Base-by-base conservation (phyloP, 306 rosid species). In the Malus sylvestris region DNA sequence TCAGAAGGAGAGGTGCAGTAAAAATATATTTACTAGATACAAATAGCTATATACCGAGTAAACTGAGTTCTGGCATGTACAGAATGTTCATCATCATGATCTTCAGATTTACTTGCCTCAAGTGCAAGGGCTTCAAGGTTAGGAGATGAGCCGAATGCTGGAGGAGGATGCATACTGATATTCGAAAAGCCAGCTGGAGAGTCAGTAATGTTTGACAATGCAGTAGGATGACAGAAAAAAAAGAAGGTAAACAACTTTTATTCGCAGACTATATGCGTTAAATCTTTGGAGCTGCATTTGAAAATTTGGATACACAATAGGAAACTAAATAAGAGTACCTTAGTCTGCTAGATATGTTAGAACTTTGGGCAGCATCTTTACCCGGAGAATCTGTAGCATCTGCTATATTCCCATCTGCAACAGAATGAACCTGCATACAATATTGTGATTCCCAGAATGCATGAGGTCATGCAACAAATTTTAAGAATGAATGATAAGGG, bases 141-240 rank as follows among this genome's bases (percentile, higher is more conserved):
- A 76, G 97, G 97, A 75, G 97, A 96, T 71, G 99, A 96, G 59
- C 99, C 99, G 76, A 96, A 96, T 42, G 99, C 96, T 88, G 99
- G 99, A 66, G 98, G 98, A 73, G 99, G 99, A 80, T 87, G 98
- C 71, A 89, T 66, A 80, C 98, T 88, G 80, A 76, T 35, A 87
- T 65, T 72, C 62, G 61, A 77, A 80, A 76, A 82, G 66, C 27
- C 75, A 80, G 55, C 76, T 6, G 57, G 59, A 60, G 70, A 30
- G 75, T 82, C 72, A 85, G 81, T 61, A 83, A 51, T 72, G 64
- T 74, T 76, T 35, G 65, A 75, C 67, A 25, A 20, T 70, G 68
- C 67, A 71, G 38, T 68, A 64, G 67, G 49, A 66, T 16, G 57
- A 51, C 55, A 51, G 20, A 66, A 81, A n/a, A 29, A 63, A 80